These are phyloP conservation scores for Abrus pulchellus DNA, from an alignment of 306 rosid genomes.

Conservation along the genomic window DNA sequence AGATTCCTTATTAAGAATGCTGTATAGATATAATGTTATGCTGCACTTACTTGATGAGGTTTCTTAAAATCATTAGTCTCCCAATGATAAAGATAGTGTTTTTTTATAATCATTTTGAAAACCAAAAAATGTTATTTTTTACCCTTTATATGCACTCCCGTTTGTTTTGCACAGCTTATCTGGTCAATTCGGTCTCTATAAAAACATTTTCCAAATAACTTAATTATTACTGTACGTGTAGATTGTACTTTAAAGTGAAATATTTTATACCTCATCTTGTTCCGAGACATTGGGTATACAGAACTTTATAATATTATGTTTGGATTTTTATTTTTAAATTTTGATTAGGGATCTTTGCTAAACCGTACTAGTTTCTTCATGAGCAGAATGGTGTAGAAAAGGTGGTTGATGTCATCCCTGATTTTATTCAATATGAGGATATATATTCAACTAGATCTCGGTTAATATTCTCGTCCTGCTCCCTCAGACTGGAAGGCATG, in stretches of 20 bases:
- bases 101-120: background rate
- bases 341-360: slow-evolving; percentile 13
- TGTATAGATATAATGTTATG: background rate
- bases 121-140: slow-evolving; percentile 3
- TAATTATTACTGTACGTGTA: slow-evolving; percentile 6
- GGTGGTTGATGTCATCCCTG: slow-evolving; percentile 60
- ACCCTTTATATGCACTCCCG: background rate
- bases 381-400: slow-evolving; percentile 58
- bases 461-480: slow-evolving; percentile 63
- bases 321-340: slow-evolving; percentile 5
- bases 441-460: slow-evolving; percentile 50
- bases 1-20: slow-evolving; percentile 3
- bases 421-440: slow-evolving; percentile 58
- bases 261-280: slow-evolving; percentile 17
- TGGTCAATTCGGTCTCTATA: slow-evolving; percentile 25
- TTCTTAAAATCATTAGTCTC: slow-evolving; percentile 9
- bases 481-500: slow-evolving; percentile 62
- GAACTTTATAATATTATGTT: slow-evolving; percentile 5
- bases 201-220: background rate
- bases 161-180: slow-evolving; percentile 29
- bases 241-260: slow-evolving; percentile 22
- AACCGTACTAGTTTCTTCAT: slow-evolving; percentile 32
- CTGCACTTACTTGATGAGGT: slow-evolving; percentile 22
- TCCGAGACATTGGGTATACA: background rate
- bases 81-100: background rate